phyloP scores from a whole-genome alignment of 768 basidiomycete species.

The Kondoa subrosea region DNA sequence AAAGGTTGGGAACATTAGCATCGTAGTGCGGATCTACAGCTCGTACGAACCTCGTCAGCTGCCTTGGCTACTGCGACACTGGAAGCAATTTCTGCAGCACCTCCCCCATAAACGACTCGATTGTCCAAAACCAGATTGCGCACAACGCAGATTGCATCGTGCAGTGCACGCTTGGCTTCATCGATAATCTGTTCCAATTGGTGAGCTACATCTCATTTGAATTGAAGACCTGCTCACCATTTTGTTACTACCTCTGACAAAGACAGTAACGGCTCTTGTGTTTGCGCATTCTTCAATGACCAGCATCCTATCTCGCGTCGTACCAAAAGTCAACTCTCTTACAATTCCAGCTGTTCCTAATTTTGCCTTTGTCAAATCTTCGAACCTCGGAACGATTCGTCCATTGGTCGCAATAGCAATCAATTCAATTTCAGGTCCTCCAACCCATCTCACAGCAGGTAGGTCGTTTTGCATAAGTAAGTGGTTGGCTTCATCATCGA shows the following conservation, averaged over 20 bases:
- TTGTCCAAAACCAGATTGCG: conserved; percentile 89
- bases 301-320: conserved; percentile 97
- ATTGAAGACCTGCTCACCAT: conserved; percentile 47
- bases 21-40: no score
- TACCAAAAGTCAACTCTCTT: conserved; percentile 86
- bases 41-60: conserved; percentile 62
- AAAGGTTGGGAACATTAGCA: not conserved
- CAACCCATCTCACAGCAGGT: conserved; percentile 96
- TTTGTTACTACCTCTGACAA: conserved; percentile 94
- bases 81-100: conserved; percentile 91
- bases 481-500: conserved; percentile 98
- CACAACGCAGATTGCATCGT: conserved; percentile 93
- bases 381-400: conserved; percentile 93
- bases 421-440: conserved; percentile 97
- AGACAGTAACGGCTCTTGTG: conserved; percentile 85
- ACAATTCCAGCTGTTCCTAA: conserved; percentile 86
- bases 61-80: conserved; percentile 82
- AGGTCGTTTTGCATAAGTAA: conserved; percentile 92
- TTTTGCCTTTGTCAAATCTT: conserved; percentile 79
- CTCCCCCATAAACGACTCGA: conserved; percentile 94
- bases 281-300: conserved; percentile 98
- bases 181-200: conserved; percentile 70
- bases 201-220: no score
- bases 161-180: conserved; percentile 91
- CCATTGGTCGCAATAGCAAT: conserved; percentile 98